Evolutionary conservation across 495 filamentous ascomycete genomes (phyloP).

Genomic region (Amorphotheca resinae): DNA sequence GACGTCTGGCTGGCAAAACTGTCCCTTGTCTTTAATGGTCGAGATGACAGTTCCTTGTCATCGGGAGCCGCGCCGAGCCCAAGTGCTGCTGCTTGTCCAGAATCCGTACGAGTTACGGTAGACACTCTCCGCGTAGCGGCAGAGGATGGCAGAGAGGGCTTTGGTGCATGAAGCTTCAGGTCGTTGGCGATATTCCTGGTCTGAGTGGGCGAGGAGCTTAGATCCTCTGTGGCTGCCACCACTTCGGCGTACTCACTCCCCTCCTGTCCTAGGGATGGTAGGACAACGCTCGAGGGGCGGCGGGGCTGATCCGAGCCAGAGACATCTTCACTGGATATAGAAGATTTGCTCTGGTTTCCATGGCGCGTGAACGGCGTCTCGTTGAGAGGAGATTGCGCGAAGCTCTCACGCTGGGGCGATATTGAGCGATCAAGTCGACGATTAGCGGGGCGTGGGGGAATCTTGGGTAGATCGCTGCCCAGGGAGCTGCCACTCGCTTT

Average conservation of each 20-base stretch:
- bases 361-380: conserved; percentile 30
- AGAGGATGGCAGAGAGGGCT: conserved; percentile 63
- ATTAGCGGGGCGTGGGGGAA: conserved; percentile 60
- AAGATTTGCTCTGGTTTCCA: conserved; percentile 28
- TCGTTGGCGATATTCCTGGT: conserved; percentile 69
- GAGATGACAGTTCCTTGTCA: conserved; percentile 48
- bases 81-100: conserved; percentile 64
- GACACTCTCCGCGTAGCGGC: conserved; percentile 72
- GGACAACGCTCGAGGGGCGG: conserved; percentile 59
- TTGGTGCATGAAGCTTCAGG: conserved; percentile 82
- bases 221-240: conserved; percentile 28
- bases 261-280: conserved; percentile 81
- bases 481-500: conserved; percentile 9
- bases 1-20: conserved; percentile 45
- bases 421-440: conserved; percentile 60
- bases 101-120: conserved; percentile 80
- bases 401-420: conserved; percentile 65
- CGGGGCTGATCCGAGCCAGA: conserved; percentile 33
- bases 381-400: conserved; percentile 77
- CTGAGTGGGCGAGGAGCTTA: conserved; percentile 43
- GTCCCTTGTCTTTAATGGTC: conserved; percentile 44
- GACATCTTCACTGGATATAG: conserved; percentile 31
- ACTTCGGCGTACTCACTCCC: conserved; percentile 74
- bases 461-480: conserved; percentile 30
- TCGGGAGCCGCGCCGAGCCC: conserved; percentile 58